These are phyloP conservation scores for Scleroderma citrinum DNA, from an alignment of 768 basidiomycete species.

Conservation along the genomic window DNA sequence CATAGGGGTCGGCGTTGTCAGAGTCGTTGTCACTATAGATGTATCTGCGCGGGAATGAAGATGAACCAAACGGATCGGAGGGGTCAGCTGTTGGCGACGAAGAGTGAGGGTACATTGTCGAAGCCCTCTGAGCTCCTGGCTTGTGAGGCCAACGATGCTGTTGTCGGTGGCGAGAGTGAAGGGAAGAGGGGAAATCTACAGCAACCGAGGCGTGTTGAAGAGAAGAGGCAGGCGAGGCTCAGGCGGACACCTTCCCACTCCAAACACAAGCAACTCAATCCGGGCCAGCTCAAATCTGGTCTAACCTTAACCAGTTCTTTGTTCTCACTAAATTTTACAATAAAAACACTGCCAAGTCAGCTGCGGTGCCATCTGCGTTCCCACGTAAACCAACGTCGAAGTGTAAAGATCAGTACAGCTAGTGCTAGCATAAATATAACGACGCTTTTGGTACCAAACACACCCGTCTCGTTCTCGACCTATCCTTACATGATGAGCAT, in stretches of 20 bases:
- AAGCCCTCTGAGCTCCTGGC: slow-evolving; percentile 9
- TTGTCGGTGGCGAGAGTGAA: slow-evolving; percentile 9
- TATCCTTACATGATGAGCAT: slow-evolving; percentile 19
- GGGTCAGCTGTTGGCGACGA: slow-evolving; percentile 58
- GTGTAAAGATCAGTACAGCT: not conserved
- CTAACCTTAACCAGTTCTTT: too few relatives aligned
- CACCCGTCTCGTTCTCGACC: slow-evolving; percentile 73
- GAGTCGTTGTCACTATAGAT: slow-evolving; percentile 73
- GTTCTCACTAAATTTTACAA: too few relatives aligned
- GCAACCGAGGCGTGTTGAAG: slow-evolving; percentile 5
- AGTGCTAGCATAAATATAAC: not conserved
- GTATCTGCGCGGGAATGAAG: slow-evolving; percentile 34
- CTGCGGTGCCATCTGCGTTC: not conserved
- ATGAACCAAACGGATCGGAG: slow-evolving; percentile 58
- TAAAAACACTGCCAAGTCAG: too few relatives aligned
- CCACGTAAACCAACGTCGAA: not conserved
- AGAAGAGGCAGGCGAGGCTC: not conserved
- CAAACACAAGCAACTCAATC: not conserved
- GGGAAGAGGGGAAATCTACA: not conserved
- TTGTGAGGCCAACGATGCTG: slow-evolving; percentile 13
- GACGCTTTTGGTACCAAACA: slow-evolving; percentile 40
- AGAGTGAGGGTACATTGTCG: slow-evolving; percentile 43
- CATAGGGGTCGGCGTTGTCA: slow-evolving; percentile 57
- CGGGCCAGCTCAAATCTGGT: not conserved
- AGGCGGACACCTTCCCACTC: slow-evolving; percentile 2